Evolutionary conservation across 371 early-diverging fungal genomes (phyloP).

Genomic region (Smittium mucronatum): DNA sequence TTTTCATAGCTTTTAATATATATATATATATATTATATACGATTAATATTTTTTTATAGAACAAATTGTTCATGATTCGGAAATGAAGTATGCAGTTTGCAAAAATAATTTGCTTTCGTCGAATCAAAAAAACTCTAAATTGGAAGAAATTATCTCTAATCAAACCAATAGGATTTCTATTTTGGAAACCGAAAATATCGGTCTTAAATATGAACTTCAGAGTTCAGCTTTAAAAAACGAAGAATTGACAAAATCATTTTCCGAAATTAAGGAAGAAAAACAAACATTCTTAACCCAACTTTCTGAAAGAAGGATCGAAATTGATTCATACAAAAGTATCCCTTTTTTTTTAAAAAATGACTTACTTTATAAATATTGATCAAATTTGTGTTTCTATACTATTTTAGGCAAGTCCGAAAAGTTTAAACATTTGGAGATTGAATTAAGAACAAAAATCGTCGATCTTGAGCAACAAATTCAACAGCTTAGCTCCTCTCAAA

Average conservation of each 20-base stretch:
- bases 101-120: background rate
- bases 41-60: background rate
- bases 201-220: slow-evolving; percentile 26
- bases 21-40: background rate
- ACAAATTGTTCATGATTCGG: slow-evolving; percentile 6
- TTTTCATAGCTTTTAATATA: background rate
- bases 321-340: slow-evolving; percentile 15
- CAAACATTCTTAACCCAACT: slow-evolving; percentile 22
- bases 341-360: slow-evolving; percentile 7
- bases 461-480: slow-evolving; percentile 30
- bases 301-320: slow-evolving; percentile 23
- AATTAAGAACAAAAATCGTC: slow-evolving; percentile 26
- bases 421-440: slow-evolving; percentile 13
- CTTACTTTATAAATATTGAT: slow-evolving; percentile 15
- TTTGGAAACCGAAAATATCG: background rate
- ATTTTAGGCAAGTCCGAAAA: background rate
- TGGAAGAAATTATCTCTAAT: background rate
- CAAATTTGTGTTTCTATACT: too few species aligned
- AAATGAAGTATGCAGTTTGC: background rate
- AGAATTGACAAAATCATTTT: slow-evolving; percentile 15
- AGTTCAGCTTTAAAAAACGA: slow-evolving; percentile 22
- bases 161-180: background rate
- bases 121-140: background rate
- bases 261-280: slow-evolving; percentile 23
- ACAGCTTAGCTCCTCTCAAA: slow-evolving; percentile 21